phyloP scores from a whole-genome alignment of 306 rosid genomes.

The Cucurbita moschata region DNA sequence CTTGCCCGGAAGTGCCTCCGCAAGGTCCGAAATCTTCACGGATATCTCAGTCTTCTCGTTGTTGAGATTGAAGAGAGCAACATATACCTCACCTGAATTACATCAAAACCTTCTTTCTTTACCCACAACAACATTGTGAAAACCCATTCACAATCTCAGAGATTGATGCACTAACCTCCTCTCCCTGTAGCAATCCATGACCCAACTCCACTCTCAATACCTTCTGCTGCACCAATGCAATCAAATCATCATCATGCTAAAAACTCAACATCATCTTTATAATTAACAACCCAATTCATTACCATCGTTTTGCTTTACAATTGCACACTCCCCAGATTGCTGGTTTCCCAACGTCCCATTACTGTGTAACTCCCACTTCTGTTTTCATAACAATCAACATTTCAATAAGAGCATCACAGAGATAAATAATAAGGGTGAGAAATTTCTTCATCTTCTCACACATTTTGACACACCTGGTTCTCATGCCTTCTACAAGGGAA shows the following conservation, averaged over 20 bases:
- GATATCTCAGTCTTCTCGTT: not conserved
- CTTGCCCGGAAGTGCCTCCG: not conserved
- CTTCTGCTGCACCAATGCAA: conserved; percentile 26
- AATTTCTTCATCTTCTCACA: not conserved
- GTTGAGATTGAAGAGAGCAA: conserved; percentile 8
- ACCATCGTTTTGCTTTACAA: conserved; percentile 39
- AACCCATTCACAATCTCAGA: not conserved
- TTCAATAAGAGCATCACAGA: not conserved
- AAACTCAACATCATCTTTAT: not conserved
- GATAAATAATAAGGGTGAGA: not conserved
- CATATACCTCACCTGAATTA: conserved; percentile 13
- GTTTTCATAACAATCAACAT: conserved; percentile 17
- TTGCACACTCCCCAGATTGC: conserved; percentile 69
- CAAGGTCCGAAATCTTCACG: not conserved
- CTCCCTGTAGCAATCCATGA: conserved; percentile 83
- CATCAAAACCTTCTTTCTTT: not conserved
- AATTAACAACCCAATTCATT: not conserved
- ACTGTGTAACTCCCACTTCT: conserved; percentile 61
- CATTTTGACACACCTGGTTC: conserved; percentile 45
- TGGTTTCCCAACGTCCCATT: conserved; percentile 71
- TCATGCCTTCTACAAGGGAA: conserved; percentile 53
- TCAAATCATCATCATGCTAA: not conserved
- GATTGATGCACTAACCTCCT: conserved; percentile 21
- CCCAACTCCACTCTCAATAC: conserved; percentile 32
- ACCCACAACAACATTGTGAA: not conserved